Conservation (phyloP, 495 filamentous ascomycete species). For the Beverwykella pulmonaria region DNA sequence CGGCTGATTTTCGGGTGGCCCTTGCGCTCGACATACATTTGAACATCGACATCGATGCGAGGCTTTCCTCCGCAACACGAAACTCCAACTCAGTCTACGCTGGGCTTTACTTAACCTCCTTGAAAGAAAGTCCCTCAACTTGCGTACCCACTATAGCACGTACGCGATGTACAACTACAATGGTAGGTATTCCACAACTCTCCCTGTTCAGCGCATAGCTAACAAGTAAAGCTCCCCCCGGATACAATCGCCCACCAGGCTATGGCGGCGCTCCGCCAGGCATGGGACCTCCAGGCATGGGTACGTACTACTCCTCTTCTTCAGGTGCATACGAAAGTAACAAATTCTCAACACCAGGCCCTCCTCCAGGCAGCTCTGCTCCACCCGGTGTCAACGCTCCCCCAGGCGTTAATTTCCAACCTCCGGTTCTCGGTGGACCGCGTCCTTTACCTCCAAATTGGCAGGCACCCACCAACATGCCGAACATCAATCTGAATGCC, state of each 20-base stretch:
- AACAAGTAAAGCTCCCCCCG: constrained; percentile 23
- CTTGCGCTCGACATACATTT: neutral
- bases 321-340: neutral
- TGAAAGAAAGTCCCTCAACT: neutral
- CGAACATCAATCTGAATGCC: constrained; percentile 97
- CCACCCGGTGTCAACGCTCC: constrained; percentile 72
- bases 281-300: constrained; percentile 81
- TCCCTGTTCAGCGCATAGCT: neutral
- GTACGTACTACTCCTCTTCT: constrained; percentile 57
- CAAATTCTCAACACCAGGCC: constrained; percentile 45
- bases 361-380: constrained; percentile 66
- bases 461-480: constrained; percentile 88
- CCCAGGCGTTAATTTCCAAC: constrained; percentile 76
- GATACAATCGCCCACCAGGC: constrained; percentile 72
- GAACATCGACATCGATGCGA: neutral
- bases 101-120: neutral
- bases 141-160: neutral
- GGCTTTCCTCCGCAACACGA: constrained; percentile 8
- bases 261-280: constrained; percentile 69
- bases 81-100: neutral
- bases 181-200: constrained; percentile 54
- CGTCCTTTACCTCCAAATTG: constrained; percentile 81
- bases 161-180: constrained; percentile 75
- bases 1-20: constrained; percentile 6
- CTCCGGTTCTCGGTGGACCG: constrained; percentile 71